These are phyloP conservation scores for Starmerella asiatica DNA, from an alignment of 805 yeast genomes.

Conservation along the genomic window DNA sequence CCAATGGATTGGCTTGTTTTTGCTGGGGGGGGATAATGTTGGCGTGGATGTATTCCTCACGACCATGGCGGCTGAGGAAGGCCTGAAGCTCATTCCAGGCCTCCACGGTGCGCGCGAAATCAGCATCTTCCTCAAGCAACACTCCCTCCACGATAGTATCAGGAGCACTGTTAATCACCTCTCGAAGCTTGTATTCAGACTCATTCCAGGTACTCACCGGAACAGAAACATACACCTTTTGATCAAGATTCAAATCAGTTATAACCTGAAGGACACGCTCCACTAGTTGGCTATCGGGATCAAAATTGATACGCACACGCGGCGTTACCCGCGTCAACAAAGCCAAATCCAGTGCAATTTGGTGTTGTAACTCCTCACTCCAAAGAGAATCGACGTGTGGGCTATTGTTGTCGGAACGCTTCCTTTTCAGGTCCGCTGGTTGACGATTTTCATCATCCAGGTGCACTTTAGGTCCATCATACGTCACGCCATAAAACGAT, in stretches of 20 bases:
- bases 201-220: slow-evolving; percentile 36
- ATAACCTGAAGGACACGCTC: slow-evolving; percentile 42
- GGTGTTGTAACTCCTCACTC: slow-evolving; percentile 24
- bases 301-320: slow-evolving; percentile 44
- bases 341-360: slow-evolving; percentile 44
- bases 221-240: slow-evolving; percentile 48
- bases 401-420: no score
- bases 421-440: no score
- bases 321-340: slow-evolving; percentile 45
- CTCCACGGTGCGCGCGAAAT: background rate
- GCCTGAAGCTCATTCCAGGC: slow-evolving; percentile 1
- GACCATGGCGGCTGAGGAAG: background rate
- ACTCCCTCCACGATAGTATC: background rate
- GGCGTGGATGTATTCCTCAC: background rate
- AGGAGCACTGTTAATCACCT: slow-evolving; percentile 9
- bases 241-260: slow-evolving; percentile 35
- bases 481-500: slow-evolving; percentile 12
- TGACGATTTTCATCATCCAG: no score
- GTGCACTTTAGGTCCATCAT: slow-evolving; percentile 5
- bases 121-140: slow-evolving; percentile 4
- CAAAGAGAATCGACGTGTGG: background rate
- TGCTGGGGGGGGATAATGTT: background rate
- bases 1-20: slow-evolving; percentile 11
- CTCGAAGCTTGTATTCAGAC: slow-evolving; percentile 1
- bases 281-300: slow-evolving; percentile 46